Evolutionary conservation across 2,329 filamentous ascomycete species (phyloP).

Genomic region (Pseudogymnoascus destructans): DNA sequence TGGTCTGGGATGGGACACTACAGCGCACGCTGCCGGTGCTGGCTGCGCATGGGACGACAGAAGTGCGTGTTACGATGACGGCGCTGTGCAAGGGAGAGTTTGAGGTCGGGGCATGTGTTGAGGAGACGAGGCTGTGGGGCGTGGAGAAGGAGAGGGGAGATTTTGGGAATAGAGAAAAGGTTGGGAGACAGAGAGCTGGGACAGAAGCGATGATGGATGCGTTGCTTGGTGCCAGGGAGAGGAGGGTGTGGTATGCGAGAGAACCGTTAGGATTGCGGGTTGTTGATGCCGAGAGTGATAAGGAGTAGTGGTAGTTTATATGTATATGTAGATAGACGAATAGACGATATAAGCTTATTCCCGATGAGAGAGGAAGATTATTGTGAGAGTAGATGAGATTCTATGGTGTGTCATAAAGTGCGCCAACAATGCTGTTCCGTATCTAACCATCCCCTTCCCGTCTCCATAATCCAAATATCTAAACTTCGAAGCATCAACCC

Average conservation of each 20-base stretch:
- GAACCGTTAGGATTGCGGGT: constrained; percentile 32
- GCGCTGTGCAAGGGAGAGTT: constrained; percentile 70
- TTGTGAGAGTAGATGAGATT: background rate
- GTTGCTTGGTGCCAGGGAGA: constrained; percentile 44
- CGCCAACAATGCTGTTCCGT: background rate
- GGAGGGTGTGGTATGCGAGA: constrained; percentile 52
- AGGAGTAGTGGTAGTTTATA: constrained; percentile 15
- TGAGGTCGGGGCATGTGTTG: constrained; percentile 66
- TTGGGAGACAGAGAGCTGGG: constrained; percentile 34
- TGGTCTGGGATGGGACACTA: constrained; percentile 74
- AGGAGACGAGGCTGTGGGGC: constrained; percentile 54
- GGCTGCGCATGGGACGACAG: constrained; percentile 41
- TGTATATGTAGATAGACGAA: constrained; percentile 9
- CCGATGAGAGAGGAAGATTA: background rate
- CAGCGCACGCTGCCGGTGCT: constrained; percentile 60
- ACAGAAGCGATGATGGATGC: constrained; percentile 46
- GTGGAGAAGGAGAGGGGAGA: constrained; percentile 19
- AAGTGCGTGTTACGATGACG: constrained; percentile 56
- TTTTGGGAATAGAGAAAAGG: constrained; percentile 19
- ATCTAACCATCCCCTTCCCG: background rate
- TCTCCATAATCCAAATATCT: background rate
- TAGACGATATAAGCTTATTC: background rate
- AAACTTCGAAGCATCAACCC: background rate
- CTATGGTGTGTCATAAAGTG: constrained; percentile 1
- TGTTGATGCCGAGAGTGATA: constrained; percentile 13